phyloP scores from a whole-genome alignment of 129 eudicot species.

The Saposhnikovia divaricata region DNA sequence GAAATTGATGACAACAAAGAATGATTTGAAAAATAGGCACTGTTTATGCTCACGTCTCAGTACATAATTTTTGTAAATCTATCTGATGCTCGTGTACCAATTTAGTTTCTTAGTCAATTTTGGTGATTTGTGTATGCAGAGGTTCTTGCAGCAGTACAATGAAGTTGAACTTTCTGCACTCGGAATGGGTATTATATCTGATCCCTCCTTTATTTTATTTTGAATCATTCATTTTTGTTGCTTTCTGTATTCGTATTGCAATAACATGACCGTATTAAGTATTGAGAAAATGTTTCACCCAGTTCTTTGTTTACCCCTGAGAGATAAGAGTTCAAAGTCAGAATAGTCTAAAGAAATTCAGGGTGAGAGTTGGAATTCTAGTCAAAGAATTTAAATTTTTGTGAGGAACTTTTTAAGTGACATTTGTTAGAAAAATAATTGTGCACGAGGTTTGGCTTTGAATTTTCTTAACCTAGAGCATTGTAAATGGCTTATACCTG shows the following conservation, averaged over 20 bases:
- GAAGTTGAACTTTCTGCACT: slow-evolving; percentile 12
- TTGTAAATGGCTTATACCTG: background rate
- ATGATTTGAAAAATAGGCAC: background rate
- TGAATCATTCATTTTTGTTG: background rate
- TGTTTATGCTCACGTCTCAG: background rate
- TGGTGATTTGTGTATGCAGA: slow-evolving; percentile 6
- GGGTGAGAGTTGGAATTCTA: background rate
- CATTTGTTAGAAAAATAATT: no score
- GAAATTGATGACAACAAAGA: background rate
- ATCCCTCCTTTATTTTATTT: background rate
- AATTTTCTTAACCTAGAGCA: background rate
- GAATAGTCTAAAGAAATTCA: background rate
- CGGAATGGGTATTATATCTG: slow-evolving; percentile 1
- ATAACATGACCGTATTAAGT: background rate
- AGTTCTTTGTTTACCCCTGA: no score
- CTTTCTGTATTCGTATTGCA: background rate
- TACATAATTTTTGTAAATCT: background rate
- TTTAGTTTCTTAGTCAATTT: background rate
- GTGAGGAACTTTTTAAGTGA: no score
- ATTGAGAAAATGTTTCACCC: no score
- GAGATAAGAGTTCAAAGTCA: no score
- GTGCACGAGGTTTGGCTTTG: background rate
- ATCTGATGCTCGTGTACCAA: background rate
- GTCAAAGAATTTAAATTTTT: background rate
- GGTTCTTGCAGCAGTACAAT: slow-evolving; percentile 10